Conservation (phyloP, 2,329 filamentous ascomycete genomes). For the Colletotrichum echinochloae region DNA sequence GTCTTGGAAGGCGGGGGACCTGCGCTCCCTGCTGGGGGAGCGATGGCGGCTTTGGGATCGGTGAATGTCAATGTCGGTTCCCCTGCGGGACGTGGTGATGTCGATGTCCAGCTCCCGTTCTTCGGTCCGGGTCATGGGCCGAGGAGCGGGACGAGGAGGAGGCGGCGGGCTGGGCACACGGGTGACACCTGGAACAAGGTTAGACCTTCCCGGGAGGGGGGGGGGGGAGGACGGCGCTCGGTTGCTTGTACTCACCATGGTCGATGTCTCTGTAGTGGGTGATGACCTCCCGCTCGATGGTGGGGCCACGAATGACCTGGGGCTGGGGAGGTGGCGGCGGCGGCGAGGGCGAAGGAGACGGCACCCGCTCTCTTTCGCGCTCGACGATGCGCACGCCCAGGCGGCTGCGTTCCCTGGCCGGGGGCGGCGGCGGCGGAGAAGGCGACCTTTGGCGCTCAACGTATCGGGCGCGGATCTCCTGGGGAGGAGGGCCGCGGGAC, state of each 20-base stretch:
- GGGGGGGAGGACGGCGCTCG: no score
- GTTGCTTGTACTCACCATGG: slow-evolving; percentile 71
- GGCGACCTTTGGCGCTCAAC: slow-evolving; percentile 55
- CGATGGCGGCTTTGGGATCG: slow-evolving; percentile 51
- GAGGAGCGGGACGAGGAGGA: slow-evolving; percentile 62
- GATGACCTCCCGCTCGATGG: slow-evolving; percentile 88
- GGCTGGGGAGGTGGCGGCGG: slow-evolving; percentile 71
- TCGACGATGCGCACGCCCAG: slow-evolving; percentile 58
- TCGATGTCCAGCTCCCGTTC: slow-evolving; percentile 72
- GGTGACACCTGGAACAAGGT: slow-evolving; percentile 56
- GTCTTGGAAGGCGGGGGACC: slow-evolving; percentile 52
- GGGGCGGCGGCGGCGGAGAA: slow-evolving; percentile 44
- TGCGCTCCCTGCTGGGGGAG: slow-evolving; percentile 55
- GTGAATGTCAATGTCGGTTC: slow-evolving; percentile 69
- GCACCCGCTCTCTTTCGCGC: slow-evolving; percentile 56
- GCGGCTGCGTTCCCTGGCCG: slow-evolving; percentile 37
- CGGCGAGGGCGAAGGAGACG: slow-evolving; percentile 62
- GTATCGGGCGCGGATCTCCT: slow-evolving; percentile 54
- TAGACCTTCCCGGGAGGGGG: slow-evolving; percentile 16
- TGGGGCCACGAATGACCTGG: slow-evolving; percentile 78
- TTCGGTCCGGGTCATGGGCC: slow-evolving; percentile 55
- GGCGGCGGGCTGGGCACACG: slow-evolving; percentile 61
- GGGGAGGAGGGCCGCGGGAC: slow-evolving; percentile 50
- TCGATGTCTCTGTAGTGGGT: slow-evolving; percentile 90
- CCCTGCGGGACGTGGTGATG: slow-evolving; percentile 65